Conservation (phyloP, 2,329 filamentous ascomycete genomes). For the Fusarium bulbicola region DNA sequence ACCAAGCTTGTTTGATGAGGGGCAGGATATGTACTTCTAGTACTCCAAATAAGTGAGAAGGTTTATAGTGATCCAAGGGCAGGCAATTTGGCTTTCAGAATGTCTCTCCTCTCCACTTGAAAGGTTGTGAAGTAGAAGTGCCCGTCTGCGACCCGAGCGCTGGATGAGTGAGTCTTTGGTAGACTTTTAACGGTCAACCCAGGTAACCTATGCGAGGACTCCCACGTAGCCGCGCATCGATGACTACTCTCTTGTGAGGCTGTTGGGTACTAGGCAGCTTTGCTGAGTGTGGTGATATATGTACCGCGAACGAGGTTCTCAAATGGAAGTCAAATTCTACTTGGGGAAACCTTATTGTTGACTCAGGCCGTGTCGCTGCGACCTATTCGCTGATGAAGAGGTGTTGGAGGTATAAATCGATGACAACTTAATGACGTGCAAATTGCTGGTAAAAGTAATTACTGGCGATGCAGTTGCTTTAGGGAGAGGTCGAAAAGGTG, state of each 20-base stretch:
- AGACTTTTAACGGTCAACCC: conserved; percentile 1
- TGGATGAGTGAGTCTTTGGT: conserved; percentile 1
- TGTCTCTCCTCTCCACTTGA: neutral
- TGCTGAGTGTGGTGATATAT: neutral
- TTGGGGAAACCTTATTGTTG: conserved; percentile 1
- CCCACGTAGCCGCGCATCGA: conserved; percentile 6
- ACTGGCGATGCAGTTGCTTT: neutral
- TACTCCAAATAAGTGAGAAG: neutral
- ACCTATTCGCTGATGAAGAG: neutral
- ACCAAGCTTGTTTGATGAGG: neutral
- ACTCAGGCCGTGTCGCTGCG: neutral
- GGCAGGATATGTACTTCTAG: neutral
- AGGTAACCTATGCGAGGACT: neutral
- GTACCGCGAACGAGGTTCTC: neutral
- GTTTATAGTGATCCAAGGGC: neutral
- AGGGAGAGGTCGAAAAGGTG: neutral
- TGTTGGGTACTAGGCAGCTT: neutral
- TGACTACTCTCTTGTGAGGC: conserved; percentile 1
- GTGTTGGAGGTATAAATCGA: conserved; percentile 2
- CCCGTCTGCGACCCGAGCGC: neutral
- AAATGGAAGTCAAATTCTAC: neutral
- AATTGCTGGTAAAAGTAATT: neutral
- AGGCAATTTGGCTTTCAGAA: neutral
- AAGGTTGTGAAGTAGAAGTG: neutral
- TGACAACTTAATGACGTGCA: neutral